Evolutionary conservation across 768 basidiomycete genomes (phyloP).

Genomic region (Phanerodontia chrysosporium): DNA sequence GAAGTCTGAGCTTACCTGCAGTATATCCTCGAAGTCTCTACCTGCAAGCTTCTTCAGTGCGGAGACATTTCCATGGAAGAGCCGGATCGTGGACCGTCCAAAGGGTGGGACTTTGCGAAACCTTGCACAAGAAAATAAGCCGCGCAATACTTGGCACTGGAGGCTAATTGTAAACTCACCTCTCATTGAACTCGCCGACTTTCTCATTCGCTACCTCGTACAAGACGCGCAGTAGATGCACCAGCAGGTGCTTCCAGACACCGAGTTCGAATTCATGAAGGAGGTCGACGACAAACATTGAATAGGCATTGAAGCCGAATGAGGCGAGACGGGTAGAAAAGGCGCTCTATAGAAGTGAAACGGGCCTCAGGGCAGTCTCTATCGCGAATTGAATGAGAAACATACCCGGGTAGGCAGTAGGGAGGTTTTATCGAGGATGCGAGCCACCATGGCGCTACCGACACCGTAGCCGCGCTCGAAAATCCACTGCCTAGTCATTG

Average conservation of each 20-base stretch:
- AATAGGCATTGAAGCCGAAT: slow-evolving; percentile 19
- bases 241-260: slow-evolving; percentile 26
- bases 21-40: slow-evolving; percentile 24
- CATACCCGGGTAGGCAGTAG: slow-evolving; percentile 17
- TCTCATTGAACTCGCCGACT: too few relatives aligned
- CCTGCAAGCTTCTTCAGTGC: slow-evolving; percentile 25
- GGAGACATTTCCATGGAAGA: slow-evolving; percentile 22
- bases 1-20: slow-evolving; percentile 19
- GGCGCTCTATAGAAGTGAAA: slow-evolving; percentile 22
- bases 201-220: not conserved
- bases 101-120: slow-evolving; percentile 24
- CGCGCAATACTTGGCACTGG: too few relatives aligned
- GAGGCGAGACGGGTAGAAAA: slow-evolving; percentile 18
- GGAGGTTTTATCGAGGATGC: slow-evolving; percentile 14
- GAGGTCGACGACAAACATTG: slow-evolving; percentile 24
- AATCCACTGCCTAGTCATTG: slow-evolving; percentile 13
- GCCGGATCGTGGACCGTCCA: slow-evolving; percentile 20
- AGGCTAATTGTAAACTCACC: too few relatives aligned
- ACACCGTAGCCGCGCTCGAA: slow-evolving; percentile 15
- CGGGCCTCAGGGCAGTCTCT: too few relatives aligned
- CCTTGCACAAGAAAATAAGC: slow-evolving; percentile 3
- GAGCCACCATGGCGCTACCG: slow-evolving; percentile 8
- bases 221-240: slow-evolving; percentile 26
- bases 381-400: not conserved
- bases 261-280: slow-evolving; percentile 31